Conservation (phyloP, 2,329 filamentous ascomycete species). For the Calonectria hawksworthii region DNA sequence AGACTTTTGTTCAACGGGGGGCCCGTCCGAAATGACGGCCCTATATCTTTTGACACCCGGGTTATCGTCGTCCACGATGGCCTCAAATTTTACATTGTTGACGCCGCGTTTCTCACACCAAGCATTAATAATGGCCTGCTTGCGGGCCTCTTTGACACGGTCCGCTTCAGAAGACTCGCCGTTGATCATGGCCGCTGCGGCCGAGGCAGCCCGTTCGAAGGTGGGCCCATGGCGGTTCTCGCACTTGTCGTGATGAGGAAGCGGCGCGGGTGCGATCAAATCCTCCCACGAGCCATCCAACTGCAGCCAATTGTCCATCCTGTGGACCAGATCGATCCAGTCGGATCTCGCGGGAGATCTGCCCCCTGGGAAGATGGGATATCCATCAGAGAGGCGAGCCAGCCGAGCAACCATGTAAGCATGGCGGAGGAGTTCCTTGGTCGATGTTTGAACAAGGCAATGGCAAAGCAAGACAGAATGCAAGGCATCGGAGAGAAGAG, state of each 20-base stretch:
- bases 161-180: constrained; percentile 59
- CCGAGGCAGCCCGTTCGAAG: constrained; percentile 36
- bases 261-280: constrained; percentile 74
- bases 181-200: constrained; percentile 44
- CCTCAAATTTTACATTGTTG: background rate
- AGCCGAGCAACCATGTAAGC: constrained; percentile 86
- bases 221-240: constrained; percentile 28
- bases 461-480: constrained; percentile 85
- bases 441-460: constrained; percentile 82
- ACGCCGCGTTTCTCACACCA: constrained; percentile 63
- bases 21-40: background rate
- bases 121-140: constrained; percentile 77
- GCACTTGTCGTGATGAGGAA: constrained; percentile 53
- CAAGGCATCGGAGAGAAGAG: constrained; percentile 82
- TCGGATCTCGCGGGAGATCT: constrained; percentile 81
- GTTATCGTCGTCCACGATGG: background rate
- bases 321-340: constrained; percentile 82
- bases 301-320: constrained; percentile 77
- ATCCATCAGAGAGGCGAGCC: constrained; percentile 80
- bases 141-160: constrained; percentile 70
- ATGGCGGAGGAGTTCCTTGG: constrained; percentile 83
- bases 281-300: constrained; percentile 77
- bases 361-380: constrained; percentile 83
- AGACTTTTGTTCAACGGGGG: background rate
- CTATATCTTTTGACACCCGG: too few species aligned